These are phyloP conservation scores for Ophiostoma fasciatum DNA, from an alignment of 2,329 filamentous ascomycete genomes.

Conservation along the genomic window DNA sequence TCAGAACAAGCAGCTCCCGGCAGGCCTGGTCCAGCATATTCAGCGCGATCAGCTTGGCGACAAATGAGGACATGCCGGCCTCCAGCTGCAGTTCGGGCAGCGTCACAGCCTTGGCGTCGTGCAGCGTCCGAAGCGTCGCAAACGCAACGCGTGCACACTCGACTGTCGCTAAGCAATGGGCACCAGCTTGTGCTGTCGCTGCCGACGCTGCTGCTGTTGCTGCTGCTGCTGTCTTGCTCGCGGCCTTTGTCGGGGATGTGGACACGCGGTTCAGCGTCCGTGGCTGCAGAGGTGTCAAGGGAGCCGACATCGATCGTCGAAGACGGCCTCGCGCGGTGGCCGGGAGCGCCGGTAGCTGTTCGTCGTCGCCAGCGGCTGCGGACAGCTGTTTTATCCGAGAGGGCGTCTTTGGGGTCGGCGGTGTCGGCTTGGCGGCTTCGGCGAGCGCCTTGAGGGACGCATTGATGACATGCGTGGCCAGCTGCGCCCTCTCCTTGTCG, in stretches of 20 bases:
- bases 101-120: constrained; percentile 36
- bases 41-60: constrained; percentile 49
- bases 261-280: constrained; percentile 45
- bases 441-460: constrained; percentile 50
- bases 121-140: constrained; percentile 42
- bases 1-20: constrained; percentile 53
- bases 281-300: constrained; percentile 46
- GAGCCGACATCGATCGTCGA: constrained; percentile 40
- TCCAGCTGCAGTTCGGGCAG: constrained; percentile 56
- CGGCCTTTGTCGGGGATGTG: constrained; percentile 31
- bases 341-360: no score
- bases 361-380: neutral
- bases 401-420: constrained; percentile 9
- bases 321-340: no score
- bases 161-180: constrained; percentile 38
- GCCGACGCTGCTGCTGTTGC: constrained; percentile 16
- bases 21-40: constrained; percentile 52
- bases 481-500: constrained; percentile 44
- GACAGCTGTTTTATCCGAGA: neutral
- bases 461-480: constrained; percentile 64
- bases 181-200: constrained; percentile 5
- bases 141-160: constrained; percentile 60
- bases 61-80: constrained; percentile 54
- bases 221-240: constrained; percentile 14
- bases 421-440: constrained; percentile 44